These are phyloP conservation scores for Tricholoma terreum DNA, from an alignment of 768 basidiomycete genomes.

Conservation along the genomic window DNA sequence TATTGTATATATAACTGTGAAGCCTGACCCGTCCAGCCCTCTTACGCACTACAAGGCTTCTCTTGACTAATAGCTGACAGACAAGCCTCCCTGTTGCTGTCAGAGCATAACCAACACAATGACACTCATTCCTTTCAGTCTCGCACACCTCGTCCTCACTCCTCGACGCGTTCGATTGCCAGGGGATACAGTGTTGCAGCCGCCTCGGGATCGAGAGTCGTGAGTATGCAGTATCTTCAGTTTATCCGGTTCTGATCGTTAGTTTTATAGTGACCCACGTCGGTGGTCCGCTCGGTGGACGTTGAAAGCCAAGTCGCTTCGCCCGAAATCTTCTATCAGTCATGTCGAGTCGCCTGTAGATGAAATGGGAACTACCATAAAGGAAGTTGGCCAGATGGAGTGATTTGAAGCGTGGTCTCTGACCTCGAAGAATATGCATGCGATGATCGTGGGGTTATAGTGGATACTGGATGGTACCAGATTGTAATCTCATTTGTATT, in stretches of 20 bases:
- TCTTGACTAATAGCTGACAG: neutral
- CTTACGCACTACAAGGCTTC: neutral
- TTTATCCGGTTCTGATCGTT: neutral
- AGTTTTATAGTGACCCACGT: neutral
- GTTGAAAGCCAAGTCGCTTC: conserved; percentile 23
- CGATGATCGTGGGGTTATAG: neutral
- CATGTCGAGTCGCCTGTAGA: conserved; percentile 4
- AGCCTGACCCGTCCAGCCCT: too few relatives aligned
- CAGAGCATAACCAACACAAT: conserved; percentile 1
- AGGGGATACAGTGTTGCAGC: conserved; percentile 21
- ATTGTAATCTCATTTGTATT: neutral
- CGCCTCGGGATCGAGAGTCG: conserved; percentile 13
- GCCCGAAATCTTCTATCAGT: conserved; percentile 12
- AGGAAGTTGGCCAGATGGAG: neutral
- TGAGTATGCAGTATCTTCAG: conserved; percentile 5
- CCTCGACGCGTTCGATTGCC: conserved; percentile 52
- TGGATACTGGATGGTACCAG: neutral
- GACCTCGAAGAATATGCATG: too few relatives aligned
- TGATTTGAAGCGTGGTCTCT: neutral
- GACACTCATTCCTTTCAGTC: conserved; percentile 38
- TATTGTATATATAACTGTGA: too few relatives aligned
- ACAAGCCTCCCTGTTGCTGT: neutral
- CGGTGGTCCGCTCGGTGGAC: conserved; percentile 21
- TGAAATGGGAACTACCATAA: neutral
- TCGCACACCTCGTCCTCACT: conserved; percentile 53